phyloP scores from a whole-genome alignment of 345 rosid genomes.

The Clausena lansium region DNA sequence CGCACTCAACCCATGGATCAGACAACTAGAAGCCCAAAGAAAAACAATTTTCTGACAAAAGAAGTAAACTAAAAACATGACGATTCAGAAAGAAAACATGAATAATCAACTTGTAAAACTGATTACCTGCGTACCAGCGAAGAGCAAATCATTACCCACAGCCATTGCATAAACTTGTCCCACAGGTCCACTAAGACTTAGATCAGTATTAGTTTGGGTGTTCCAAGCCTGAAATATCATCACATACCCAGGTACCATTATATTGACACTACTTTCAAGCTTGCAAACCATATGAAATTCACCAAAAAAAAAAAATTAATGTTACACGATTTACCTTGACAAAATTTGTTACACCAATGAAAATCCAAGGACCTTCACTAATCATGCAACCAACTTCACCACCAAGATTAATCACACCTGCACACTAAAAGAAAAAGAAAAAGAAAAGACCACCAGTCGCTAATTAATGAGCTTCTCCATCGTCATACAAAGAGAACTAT shows the following conservation, averaged over 20 bases:
- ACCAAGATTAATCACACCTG: slow-evolving; percentile 57
- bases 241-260: slow-evolving; percentile 1
- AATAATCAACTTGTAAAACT: neutral
- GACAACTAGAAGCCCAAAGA: slow-evolving; percentile 2
- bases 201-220: slow-evolving; percentile 64
- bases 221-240: slow-evolving; percentile 74
- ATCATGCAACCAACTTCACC: slow-evolving; percentile 94
- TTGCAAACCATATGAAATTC: neutral
- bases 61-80: neutral
- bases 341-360: slow-evolving; percentile 81
- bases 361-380: slow-evolving; percentile 94
- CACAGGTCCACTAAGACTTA: slow-evolving; percentile 84
- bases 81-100: neutral
- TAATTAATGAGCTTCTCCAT: neutral
- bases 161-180: slow-evolving; percentile 91
- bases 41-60: neutral
- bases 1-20: neutral
- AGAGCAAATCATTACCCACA: slow-evolving; percentile 79
- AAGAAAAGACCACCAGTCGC: neutral
- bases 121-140: slow-evolving; percentile 88
- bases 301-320: too few relatives aligned
- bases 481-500: neutral
- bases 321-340: slow-evolving; percentile 55
- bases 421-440: slow-evolving; percentile 48
- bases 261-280: neutral